phyloP scores from a whole-genome alignment of 1,284 basidiomycete species.

The Spongispora temasekensis region DNA sequence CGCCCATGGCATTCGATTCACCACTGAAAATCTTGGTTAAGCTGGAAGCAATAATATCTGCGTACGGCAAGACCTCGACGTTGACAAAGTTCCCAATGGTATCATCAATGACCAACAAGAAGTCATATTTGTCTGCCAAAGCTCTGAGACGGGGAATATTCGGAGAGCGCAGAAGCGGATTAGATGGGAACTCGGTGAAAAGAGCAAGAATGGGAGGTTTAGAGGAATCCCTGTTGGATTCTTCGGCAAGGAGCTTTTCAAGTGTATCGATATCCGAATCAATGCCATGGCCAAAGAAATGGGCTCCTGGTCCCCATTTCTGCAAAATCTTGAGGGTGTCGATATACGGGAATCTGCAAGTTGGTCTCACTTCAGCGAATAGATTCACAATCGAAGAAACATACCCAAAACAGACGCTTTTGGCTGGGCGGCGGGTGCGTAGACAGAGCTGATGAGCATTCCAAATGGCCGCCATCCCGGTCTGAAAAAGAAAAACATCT shows the following conservation, averaged over 20 bases:
- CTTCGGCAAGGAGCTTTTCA: conserved; percentile 61
- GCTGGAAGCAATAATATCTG: conserved; percentile 93
- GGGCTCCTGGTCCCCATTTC: conserved; percentile 96
- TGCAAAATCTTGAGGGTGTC: conserved; percentile 97
- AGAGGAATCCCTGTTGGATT: conserved; percentile 40
- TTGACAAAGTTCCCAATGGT: conserved; percentile 97
- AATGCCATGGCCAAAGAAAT: conserved; percentile 86
- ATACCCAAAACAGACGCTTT: conserved; percentile 92
- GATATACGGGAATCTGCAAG: conserved; percentile 89
- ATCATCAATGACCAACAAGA: conserved; percentile 92
- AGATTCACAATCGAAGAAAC: conserved; percentile 24
- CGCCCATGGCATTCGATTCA: conserved; percentile 96
- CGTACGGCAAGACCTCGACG: conserved; percentile 88
- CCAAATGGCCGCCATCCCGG: conserved; percentile 95
- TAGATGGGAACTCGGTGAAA: conserved; percentile 93
- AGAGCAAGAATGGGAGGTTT: conserved; percentile 60
- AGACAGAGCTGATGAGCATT: conserved; percentile 80
- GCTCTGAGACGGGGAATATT: conserved; percentile 77
- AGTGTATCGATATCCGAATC: conserved; percentile 78
- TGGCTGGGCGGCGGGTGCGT: conserved; percentile 55
- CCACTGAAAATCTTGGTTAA: conserved; percentile 97
- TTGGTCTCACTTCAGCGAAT: conserved; percentile 8
- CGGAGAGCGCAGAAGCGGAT: conserved; percentile 87
- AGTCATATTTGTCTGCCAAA: conserved; percentile 88
- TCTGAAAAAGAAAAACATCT: conserved; percentile 87